phyloP scores from a whole-genome alignment of 495 filamentous ascomycete species.

The Haplographium delicatum region DNA sequence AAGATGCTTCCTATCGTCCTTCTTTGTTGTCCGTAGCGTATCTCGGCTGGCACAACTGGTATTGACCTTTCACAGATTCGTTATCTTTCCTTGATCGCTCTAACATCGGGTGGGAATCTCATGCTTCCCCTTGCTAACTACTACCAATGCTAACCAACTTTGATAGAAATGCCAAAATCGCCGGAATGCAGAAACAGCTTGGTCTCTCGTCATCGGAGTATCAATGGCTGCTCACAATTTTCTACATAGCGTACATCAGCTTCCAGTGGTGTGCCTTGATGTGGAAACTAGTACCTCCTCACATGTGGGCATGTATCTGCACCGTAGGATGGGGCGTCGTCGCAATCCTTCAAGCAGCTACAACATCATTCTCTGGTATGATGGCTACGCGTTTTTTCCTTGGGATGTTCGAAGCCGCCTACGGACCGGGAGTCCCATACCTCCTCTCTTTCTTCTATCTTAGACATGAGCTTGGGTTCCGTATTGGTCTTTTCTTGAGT shows the following conservation, averaged over 20 bases:
- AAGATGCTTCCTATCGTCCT: slow-evolving; percentile 45
- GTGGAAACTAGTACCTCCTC: slow-evolving; percentile 36
- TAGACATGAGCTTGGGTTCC: slow-evolving; percentile 68
- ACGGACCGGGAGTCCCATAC: slow-evolving; percentile 66
- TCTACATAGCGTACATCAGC: slow-evolving; percentile 63
- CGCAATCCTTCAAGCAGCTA: slow-evolving; percentile 55
- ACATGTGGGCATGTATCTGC: slow-evolving; percentile 33
- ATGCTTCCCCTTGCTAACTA: neutral
- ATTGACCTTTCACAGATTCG: no score
- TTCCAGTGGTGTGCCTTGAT: slow-evolving; percentile 68
- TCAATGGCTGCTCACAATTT: slow-evolving; percentile 73
- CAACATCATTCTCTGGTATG: slow-evolving; percentile 56
- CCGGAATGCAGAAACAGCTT: slow-evolving; percentile 39
- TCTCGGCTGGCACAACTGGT: neutral
- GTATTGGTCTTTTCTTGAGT: slow-evolving; percentile 70
- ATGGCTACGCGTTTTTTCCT: slow-evolving; percentile 66
- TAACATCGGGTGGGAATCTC: slow-evolving; percentile 37
- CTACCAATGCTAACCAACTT: slow-evolving; percentile 12
- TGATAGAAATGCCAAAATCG: slow-evolving; percentile 57
- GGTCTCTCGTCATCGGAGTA: slow-evolving; percentile 37
- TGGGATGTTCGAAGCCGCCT: slow-evolving; percentile 63
- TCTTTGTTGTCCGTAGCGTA: neutral
- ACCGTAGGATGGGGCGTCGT: slow-evolving; percentile 42
- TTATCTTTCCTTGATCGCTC: slow-evolving; percentile 64
- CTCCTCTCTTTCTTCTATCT: slow-evolving; percentile 82